A percentile compares a stretch with the other conserved stretches of the same genome.
Evolutionary conservation across 352 stramenopile genomes (phyloP).

Genomic region (Blastocystis sp.): DNA sequence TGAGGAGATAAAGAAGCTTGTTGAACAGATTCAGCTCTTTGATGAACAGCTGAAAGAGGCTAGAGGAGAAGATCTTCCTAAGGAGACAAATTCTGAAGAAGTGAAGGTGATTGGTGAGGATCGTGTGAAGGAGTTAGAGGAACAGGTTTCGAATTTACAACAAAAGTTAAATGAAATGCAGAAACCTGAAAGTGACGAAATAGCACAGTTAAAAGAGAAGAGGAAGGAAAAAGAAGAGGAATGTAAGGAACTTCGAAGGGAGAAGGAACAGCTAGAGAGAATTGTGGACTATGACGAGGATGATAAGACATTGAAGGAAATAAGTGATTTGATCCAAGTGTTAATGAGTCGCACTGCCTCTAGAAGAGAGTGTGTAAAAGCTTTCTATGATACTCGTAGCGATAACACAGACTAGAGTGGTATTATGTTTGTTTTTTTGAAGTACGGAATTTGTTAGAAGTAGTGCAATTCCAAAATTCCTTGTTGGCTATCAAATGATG

Average conservation of each 20-base stretch:
- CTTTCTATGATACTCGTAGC: background rate
- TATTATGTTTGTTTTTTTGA: background rate
- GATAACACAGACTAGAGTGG: too few relatives aligned
- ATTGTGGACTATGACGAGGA: background rate
- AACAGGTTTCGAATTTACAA: background rate
- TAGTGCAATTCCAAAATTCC: background rate
- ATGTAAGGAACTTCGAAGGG: background rate
- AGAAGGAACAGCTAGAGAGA: slow-evolving; percentile 35
- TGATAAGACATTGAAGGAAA: background rate
- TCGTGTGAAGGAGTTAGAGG: slow-evolving; percentile 3
- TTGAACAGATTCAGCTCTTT: background rate
- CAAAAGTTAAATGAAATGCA: background rate
- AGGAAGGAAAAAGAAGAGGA: background rate
- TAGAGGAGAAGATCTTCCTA: background rate
- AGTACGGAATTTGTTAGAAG: background rate
- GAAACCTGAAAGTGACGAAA: background rate
- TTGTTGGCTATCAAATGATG: background rate
- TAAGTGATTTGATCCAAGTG: background rate
- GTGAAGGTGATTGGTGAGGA: background rate
- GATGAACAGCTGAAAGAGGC: background rate
- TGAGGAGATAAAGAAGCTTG: background rate
- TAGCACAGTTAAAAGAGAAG: background rate
- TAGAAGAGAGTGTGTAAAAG: background rate
- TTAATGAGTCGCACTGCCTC: background rate
- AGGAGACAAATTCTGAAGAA: background rate